Base-by-base conservation (phyloP, 2,329 filamentous ascomycete species). In the Monosporascus ibericus region DNA sequence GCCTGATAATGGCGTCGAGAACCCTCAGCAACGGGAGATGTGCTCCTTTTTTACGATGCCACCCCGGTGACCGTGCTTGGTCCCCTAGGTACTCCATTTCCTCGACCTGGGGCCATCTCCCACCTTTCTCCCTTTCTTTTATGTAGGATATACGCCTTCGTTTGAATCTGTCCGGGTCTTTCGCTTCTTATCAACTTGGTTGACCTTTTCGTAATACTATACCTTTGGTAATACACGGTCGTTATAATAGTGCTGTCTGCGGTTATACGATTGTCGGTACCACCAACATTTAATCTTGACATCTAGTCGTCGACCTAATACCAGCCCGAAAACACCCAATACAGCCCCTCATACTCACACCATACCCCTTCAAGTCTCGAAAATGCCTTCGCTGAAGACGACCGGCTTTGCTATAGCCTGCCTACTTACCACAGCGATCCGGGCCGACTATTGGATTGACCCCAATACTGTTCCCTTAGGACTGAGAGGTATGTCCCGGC, bases 381-480 rank as follows among this genome's bases (percentile, higher is more conserved):
- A 53, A 38, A 86, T 86, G 82, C 74, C 73, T 62, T 81, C 78
- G 30, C 66, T 82, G 67, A 78, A 74, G 67, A 70, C 74, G 57
- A 70, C 76, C 55, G 59, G 81, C 58, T 62, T 85, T 70, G 78
- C 82, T 58, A 67, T 78, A 60, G 81, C 80, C 63, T 65, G 77
- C 40, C 72, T 78, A 56, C 69, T 85, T 56, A 67, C 78, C 58
- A 70, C 76, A 30, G 67, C 75, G 54, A 78, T 81, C 58, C 77
- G 79, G 58, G 77, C 76, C 56, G 75, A 83, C 61, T 84, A 84
- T 64, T 58, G 60, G 34, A 85, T 92, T 65, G 76, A 87, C 49
- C 87, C 88, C 4, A 60, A 73, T 17, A 78, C 70, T 34, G 86
- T 92, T 3, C 64, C 77, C 3, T 59, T 81, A 37, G 58, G 70